phyloP scores from a whole-genome alignment of 495 filamentous ascomycete genomes.

The Bacidia gigantensis region DNA sequence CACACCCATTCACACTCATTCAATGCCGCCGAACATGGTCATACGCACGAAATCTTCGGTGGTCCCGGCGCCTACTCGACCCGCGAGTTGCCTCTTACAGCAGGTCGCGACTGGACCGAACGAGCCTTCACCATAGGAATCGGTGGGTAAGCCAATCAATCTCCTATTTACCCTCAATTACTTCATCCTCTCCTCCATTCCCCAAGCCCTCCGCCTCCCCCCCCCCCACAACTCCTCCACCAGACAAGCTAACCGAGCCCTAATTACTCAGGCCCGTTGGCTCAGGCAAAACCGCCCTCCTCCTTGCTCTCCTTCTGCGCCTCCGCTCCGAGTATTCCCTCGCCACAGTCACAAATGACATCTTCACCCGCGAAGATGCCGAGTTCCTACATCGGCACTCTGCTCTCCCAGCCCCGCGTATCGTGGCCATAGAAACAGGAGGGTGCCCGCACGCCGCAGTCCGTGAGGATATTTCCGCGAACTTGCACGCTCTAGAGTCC shows the following conservation, averaged over 20 bases:
- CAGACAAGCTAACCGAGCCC: not conserved
- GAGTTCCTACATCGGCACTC: conserved; percentile 84
- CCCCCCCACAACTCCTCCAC: not conserved
- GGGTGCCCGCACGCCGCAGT: conserved; percentile 96
- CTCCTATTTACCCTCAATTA: not conserved
- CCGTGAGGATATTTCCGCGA: conserved; percentile 88
- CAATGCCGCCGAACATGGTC: conserved; percentile 69
- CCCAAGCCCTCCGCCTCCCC: not conserved
- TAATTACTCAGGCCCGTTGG: conserved; percentile 62
- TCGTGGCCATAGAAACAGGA: conserved; percentile 93
- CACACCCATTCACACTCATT: conserved; percentile 52
- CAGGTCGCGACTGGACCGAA: conserved; percentile 78
- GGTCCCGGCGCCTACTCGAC: conserved; percentile 80
- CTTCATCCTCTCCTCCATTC: not conserved
- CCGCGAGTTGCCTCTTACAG: conserved; percentile 86
- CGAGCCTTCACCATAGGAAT: conserved; percentile 92
- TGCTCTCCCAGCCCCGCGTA: conserved; percentile 68
- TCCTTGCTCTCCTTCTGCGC: conserved; percentile 74
- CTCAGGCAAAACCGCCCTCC: conserved; percentile 92
- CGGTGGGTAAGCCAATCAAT: conserved; percentile 58
- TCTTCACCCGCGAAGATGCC: conserved; percentile 94
- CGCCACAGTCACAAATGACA: conserved; percentile 96
- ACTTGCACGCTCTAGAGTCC: conserved; percentile 80
- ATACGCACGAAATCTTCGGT: conserved; percentile 90
- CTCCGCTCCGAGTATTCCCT: conserved; percentile 68